Base-by-base conservation (phyloP, 768 basidiomycete species). In the Leucosporidium yakuticum region DNA sequence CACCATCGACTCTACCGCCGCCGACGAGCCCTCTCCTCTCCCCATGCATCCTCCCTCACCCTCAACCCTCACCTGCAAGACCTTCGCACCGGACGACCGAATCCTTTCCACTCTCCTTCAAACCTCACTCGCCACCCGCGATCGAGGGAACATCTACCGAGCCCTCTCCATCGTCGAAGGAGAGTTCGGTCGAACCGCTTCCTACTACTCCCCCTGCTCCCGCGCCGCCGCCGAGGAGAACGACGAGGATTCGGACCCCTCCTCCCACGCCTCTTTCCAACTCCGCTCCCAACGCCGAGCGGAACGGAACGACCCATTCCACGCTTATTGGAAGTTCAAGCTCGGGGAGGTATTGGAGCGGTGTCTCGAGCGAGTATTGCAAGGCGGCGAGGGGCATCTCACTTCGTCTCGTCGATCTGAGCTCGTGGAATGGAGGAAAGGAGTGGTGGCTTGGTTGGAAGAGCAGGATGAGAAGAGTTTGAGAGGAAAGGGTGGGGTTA, bases 271-370 rank as follows among this genome's bases (percentile, higher is more conserved):
- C 55, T 12, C 32, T 6, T 32, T 19, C 55, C 9, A 25, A 15
- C 11, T 54, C 14, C 27, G 53, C 53, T 1, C 56, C 32, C 56
- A 36, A 32, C 19, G 19, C 5, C 20, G 27, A 29, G 29, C 9
- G 17, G 14, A 32, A 17, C 1, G 20, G 15, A 3, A 36, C 23
- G 29, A 31, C 32, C 29, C 56, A n/a, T 25, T 8, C 39, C 36
- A n/a, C 23, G 23, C 27, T 4, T 47, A 25, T 39, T 60, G 58
- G 58, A n/a, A 47, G 58, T 60, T 44, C 58, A 39, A 47, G 36
- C 58, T 60, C 39, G 58, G 20, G 20, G 58, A 60, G 31, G n/a
- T 47, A n/a, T 11, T 47, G 39, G 58, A 60, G 58, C 58, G 58
- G n/a, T n/a, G 36, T 5, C 31, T 60, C n/a, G 58, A 60, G 23